These are phyloP conservation scores for Austroboletus rostrupii DNA, from an alignment of 1,284 basidiomycete genomes.

Conservation along the genomic window DNA sequence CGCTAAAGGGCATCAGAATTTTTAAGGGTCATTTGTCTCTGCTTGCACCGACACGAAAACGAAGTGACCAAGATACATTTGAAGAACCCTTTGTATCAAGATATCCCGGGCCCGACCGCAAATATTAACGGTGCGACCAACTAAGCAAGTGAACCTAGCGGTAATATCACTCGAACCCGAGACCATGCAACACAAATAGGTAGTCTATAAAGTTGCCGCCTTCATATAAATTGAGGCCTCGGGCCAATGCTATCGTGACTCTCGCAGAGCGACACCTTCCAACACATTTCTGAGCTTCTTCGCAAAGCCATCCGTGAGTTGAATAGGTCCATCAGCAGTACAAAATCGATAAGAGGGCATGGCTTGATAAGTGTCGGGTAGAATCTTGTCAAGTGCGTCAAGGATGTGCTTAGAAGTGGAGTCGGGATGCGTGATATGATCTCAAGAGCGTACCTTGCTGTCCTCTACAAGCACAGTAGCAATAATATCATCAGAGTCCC, in stretches of 20 bases:
- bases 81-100: too few relatives aligned
- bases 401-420: neutral
- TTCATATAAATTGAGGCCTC: too few relatives aligned
- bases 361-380: conserved; percentile 66
- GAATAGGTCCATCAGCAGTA: conserved; percentile 62
- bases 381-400: conserved; percentile 41
- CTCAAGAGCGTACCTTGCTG: conserved; percentile 48
- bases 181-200: too few relatives aligned
- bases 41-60: too few relatives aligned
- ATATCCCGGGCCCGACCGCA: too few relatives aligned
- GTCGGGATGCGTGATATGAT: neutral
- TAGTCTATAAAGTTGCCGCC: too few relatives aligned
- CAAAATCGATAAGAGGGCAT: conserved; percentile 79
- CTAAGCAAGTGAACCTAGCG: too few relatives aligned
- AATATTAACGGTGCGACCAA: too few relatives aligned
- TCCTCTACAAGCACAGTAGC: conserved; percentile 68
- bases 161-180: too few relatives aligned
- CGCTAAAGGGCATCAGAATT: too few relatives aligned
- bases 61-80: too few relatives aligned
- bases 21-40: too few relatives aligned
- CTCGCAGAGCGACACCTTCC: conserved; percentile 19
- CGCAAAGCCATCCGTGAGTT: conserved; percentile 61
- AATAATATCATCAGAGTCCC: conserved; percentile 78
- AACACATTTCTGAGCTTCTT: conserved; percentile 41
- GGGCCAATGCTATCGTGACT: conserved; percentile 15